Base-by-base conservation (phyloP, 257 asterid genomes). In the Ilex aquifolium region DNA sequence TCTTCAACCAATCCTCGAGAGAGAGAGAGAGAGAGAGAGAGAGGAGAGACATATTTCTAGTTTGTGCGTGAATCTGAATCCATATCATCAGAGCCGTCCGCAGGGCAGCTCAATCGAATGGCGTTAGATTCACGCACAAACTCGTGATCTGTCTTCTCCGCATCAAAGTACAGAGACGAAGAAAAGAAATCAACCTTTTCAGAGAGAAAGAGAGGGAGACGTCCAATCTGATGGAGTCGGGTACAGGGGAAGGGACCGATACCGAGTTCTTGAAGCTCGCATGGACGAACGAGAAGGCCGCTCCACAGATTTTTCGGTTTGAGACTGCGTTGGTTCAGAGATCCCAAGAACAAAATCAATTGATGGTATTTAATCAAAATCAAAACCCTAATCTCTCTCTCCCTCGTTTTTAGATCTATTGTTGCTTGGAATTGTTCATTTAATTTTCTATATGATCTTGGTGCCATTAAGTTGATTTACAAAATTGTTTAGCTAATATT, bases 241-340 rank as follows among this genome's bases (percentile, higher is more conserved):
- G 88, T 36, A 8, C 8, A 36, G 2, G 42, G 8, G 42, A 36
- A 36, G 42, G 42, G 42, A 85, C 92, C 3, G 96, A 86, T 31
- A 77, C 86, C 2, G 93, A 86, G 82, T 85, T 85, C 58, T 64
- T 88, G 75, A 88, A 89, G 80, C 78, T 75, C 44, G 91, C 89
- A 9, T 87, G 96, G 97, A 79, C 87, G 73, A 88, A 85, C 65
- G 97, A 92, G 82, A 85, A 89, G 80, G 96, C 93, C n/a, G 95
- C 95, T 42, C 96, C 96, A 16, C 86, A 88, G 80, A 85, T 89
- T 70, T 93, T 88, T 67, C 79, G 68, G 46, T 87, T 74, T 66
- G 85, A 85, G 62, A 59, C 80, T 27, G 74, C 76, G 72, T 76
- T 92, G 42, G 80, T 89, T 44, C 82, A 72, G 56, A 80, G 94